A percentile compares a stretch with the other conserved stretches of the same genome.
Evolutionary conservation across 192 early-diverging fungal genomes (phyloP).

Genomic region (Neocallimastix lanati): DNA sequence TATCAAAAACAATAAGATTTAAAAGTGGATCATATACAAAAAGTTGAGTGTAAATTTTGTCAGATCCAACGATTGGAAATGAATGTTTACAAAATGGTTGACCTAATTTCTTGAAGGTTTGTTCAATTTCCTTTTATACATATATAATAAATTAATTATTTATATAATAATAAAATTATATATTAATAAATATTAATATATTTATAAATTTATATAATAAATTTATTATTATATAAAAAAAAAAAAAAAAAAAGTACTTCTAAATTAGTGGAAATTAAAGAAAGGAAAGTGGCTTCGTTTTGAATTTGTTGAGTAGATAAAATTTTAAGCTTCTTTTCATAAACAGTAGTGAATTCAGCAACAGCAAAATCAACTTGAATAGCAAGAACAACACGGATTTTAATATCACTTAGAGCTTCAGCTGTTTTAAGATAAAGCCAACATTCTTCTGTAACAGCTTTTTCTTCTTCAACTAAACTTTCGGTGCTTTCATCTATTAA

Average conservation of each 20-base stretch:
- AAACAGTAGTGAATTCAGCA: not conserved
- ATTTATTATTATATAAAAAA: no score
- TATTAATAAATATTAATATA: no score
- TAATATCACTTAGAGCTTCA: not conserved
- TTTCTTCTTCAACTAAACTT: constrained; percentile 14
- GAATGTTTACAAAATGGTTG: not conserved
- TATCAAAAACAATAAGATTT: constrained; percentile 56
- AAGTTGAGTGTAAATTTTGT: constrained; percentile 6
- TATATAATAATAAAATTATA: no score
- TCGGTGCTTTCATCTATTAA: constrained; percentile 9
- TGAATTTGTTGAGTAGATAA: not conserved
- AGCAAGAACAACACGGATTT: not conserved
- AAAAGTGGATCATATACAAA: constrained; percentile 59
- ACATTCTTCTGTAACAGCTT: constrained; percentile 6
- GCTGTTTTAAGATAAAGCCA: constrained; percentile 5
- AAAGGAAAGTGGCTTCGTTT: not conserved
- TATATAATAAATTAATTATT: no score
- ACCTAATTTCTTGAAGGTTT: not conserved
- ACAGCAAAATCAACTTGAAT: not conserved
- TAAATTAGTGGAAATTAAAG: not conserved
- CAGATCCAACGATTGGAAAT: not conserved
- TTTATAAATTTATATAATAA: no score
- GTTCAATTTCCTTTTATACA: not conserved
- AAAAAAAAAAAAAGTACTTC: not conserved
- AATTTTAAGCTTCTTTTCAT: not conserved